Evolutionary conservation across 2,329 filamentous ascomycete species (phyloP).

Genomic region (Cryphonectria nitschkei): DNA sequence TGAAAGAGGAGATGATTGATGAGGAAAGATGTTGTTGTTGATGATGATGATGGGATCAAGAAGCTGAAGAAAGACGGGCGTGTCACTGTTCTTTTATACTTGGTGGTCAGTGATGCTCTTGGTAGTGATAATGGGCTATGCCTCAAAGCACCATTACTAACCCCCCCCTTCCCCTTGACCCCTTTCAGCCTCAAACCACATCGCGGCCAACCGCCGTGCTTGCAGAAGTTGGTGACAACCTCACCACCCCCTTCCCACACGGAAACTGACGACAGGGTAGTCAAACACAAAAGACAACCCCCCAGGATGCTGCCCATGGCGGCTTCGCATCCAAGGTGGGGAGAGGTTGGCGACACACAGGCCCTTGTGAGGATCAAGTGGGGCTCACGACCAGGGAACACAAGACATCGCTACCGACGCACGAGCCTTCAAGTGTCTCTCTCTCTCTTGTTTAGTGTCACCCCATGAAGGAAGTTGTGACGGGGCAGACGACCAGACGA

Average conservation of each 20-base stretch:
- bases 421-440: neutral
- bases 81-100: slow-evolving; percentile 19
- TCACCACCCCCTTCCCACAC: neutral
- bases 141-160: slow-evolving; percentile 12
- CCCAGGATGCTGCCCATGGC: neutral
- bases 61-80: neutral
- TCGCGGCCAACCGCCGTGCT: neutral
- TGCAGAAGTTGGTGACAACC: slow-evolving; percentile 6
- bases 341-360: neutral
- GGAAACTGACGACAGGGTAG: neutral
- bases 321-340: neutral
- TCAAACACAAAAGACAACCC: neutral
- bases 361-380: neutral
- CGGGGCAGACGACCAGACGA: slow-evolving; percentile 26
- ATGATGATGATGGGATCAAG: slow-evolving; percentile 1
- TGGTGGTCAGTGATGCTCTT: neutral
- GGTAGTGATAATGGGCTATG: neutral
- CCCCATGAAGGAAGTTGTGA: slow-evolving; percentile 20
- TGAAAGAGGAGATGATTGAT: slow-evolving; percentile 12
- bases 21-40: slow-evolving; percentile 7
- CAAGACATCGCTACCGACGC: neutral
- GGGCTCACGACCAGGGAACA: neutral
- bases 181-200: neutral
- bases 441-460: neutral
- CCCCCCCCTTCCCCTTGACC: neutral